A percentile compares a stretch with the other conserved stretches of the same genome.
Evolutionary conservation across 2,329 filamentous ascomycete species (phyloP).

Genomic region (Colletotrichum somersetense): DNA sequence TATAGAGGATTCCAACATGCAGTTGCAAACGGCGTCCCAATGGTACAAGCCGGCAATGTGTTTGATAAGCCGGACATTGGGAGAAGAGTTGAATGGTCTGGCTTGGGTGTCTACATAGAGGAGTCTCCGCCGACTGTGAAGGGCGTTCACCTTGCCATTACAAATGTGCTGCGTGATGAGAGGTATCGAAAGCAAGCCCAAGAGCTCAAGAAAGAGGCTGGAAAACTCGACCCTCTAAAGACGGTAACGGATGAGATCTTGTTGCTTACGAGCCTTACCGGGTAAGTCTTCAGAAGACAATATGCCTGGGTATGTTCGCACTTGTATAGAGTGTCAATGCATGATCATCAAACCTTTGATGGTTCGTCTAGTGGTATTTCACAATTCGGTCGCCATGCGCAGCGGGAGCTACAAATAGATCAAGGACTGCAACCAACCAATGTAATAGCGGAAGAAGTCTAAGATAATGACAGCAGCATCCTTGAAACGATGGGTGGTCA

Average conservation of each 20-base stretch:
- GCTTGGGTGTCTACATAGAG: conserved; percentile 35
- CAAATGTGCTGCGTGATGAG: conserved; percentile 41
- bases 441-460: no score
- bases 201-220: conserved; percentile 43
- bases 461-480: no score
- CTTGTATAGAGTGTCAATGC: no score
- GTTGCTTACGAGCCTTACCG: neutral
- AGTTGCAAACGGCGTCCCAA: conserved; percentile 59
- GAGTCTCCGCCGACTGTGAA: conserved; percentile 49
- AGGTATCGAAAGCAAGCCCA: conserved; percentile 43
- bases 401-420: no score
- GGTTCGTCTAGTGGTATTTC: no score
- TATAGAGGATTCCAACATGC: conserved; percentile 62
- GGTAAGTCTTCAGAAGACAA: neutral
- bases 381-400: no score
- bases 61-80: conserved; percentile 53
- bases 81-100: conserved; percentile 44
- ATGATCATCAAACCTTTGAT: no score
- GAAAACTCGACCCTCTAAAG: neutral
- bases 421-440: no score
- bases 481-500: no score
- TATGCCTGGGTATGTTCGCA: no score
- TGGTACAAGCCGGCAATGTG: conserved; percentile 59
- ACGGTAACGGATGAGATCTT: conserved; percentile 23
- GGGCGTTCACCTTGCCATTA: conserved; percentile 41